Conservation (phyloP, 2,329 filamentous ascomycete genomes). For the Chaetomiaceae sp. region DNA sequence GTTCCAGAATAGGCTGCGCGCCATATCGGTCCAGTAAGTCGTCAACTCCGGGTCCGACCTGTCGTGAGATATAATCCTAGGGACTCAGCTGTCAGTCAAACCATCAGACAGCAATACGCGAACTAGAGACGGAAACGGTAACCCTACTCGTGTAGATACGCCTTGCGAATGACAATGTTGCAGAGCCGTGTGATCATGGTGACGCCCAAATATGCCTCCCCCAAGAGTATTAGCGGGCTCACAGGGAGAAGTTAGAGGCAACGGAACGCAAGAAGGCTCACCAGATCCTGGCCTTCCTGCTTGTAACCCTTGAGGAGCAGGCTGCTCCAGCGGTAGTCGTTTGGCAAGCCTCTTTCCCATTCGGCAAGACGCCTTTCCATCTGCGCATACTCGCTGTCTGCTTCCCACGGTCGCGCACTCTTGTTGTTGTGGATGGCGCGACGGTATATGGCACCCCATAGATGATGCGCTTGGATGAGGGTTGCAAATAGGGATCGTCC, state of each 20-base stretch:
- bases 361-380: conserved; percentile 38
- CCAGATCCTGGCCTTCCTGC: conserved; percentile 43
- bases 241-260: background rate
- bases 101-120: background rate
- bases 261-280: conserved; percentile 25
- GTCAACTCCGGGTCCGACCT: conserved; percentile 33
- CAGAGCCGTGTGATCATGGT: conserved; percentile 51
- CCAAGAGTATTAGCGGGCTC: background rate
- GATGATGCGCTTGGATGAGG: conserved; percentile 48
- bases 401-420: conserved; percentile 41
- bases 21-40: conserved; percentile 39
- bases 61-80: conserved; percentile 39
- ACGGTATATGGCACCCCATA: conserved; percentile 48
- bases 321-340: conserved; percentile 42
- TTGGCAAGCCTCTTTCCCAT: conserved; percentile 45
- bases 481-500: conserved; percentile 49
- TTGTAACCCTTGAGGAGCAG: conserved; percentile 41
- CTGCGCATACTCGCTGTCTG: conserved; percentile 41
- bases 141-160: conserved; percentile 46
- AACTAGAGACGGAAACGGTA: too few species aligned
- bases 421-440: conserved; percentile 41
- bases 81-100: background rate
- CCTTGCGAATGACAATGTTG: conserved; percentile 49
- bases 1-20: conserved; percentile 43
- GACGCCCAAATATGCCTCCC: conserved; percentile 47